Conservation (phyloP, 768 basidiomycete species). For the Boletus vinaceobasis region DNA sequence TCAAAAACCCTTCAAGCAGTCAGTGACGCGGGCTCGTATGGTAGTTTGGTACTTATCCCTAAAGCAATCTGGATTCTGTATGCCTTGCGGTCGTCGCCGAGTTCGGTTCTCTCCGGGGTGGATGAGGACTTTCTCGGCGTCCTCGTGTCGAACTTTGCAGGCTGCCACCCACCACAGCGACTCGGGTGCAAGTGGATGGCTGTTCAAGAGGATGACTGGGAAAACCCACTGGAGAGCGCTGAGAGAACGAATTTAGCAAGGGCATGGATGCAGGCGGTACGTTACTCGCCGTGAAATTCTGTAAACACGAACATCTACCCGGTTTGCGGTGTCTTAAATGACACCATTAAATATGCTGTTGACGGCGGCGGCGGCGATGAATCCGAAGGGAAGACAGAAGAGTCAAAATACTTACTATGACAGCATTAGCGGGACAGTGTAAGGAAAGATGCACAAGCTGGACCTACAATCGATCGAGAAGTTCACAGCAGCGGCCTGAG, state of each 20-base stretch:
- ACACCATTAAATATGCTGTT: conserved; percentile 25
- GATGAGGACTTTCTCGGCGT: conserved; percentile 20
- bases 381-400: not conserved
- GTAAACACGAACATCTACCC: conserved; percentile 22
- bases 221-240: conserved; percentile 34
- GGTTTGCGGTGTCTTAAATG: conserved; percentile 20
- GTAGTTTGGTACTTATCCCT: conserved; percentile 25
- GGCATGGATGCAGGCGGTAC: not conserved
- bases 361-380: no score
- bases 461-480: conserved; percentile 25
- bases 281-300: conserved; percentile 24
- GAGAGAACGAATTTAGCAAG: not conserved
- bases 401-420: conserved; percentile 8
- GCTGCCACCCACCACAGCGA: conserved; percentile 33
- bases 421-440: not conserved
- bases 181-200: conserved; percentile 31
- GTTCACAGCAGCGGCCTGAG: conserved; percentile 24
- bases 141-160: conserved; percentile 25
- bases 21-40: no score
- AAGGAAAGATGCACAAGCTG: not conserved
- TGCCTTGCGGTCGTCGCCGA: conserved; percentile 32
- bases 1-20: not conserved
- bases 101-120: conserved; percentile 22
- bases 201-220: conserved; percentile 28
- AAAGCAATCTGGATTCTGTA: conserved; percentile 34